Evolutionary conservation across 2,329 filamentous ascomycete genomes (phyloP), one percentile per base, ranked within the genome.

Genomic region (Seiridium cupressi): DNA sequence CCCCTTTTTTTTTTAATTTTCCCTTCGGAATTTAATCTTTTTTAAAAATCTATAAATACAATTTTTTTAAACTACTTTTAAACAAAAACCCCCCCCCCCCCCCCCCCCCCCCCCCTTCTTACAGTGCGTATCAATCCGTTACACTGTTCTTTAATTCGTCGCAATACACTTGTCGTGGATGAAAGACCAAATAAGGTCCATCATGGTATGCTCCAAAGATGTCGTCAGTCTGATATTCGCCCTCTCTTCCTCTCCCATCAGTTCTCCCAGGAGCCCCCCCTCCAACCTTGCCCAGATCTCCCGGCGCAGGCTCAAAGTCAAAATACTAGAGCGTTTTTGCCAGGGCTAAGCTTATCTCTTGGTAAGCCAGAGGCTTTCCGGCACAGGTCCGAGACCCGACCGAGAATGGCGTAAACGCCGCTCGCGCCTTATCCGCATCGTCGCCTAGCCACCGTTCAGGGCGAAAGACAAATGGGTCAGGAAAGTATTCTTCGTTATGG

Each of bases 301-400:
- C 51, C 13, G 51, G 13, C 9, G 51, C 51, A 11, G 11, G n/a
- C 35, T 55, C 51, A 10, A 65, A 65, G 26, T 63, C 63, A 40
- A 65, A 62, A 35, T 65, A 63, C 57, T 49, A 63, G 10, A 69
- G 55, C 13, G 63, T 60, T 56, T 63, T 65, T 1, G 66, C 66
- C 49, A 68, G 48, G 2, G 59, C 61, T 10, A 69, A 60, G 51
- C 62, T 64, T n/a, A 62, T 31, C 56, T 67, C 63, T 18, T 66
- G 60, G 40, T 66, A 60, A 1, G 68, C 68, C 49, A 71, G 64
- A 10, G 60, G 61, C 58, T 72, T 73, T 1, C 73, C 74, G 18
- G 73, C 66, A 55, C 76, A 78, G 31, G 65, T 66, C 26, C 74
- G 64, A 0, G 73, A 69, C 0, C 76, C 76, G 0, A 72, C 59